Conservation (phyloP, 73 alveolate genomes). For the Tetrahymena thermophila region DNA sequence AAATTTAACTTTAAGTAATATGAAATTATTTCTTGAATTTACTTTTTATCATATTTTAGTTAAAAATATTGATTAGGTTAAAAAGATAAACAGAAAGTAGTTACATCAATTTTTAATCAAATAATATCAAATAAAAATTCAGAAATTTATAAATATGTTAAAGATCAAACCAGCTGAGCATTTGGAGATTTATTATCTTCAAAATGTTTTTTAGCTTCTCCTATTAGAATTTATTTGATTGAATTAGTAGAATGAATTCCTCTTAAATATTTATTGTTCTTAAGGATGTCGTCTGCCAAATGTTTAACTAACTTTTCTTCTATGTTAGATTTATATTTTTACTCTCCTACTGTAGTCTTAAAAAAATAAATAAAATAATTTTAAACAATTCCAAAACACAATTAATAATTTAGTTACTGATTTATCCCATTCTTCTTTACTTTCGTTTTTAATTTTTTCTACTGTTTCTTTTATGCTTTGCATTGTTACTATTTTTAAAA, state of each 20-base stretch:
- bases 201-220: neutral
- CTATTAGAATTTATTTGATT: neutral
- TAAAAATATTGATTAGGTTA: too few relatives aligned
- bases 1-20: too few relatives aligned
- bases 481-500: neutral
- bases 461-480: neutral
- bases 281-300: neutral
- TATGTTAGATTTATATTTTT: neutral
- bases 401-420: neutral
- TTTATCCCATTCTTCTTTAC: neutral
- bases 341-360: neutral
- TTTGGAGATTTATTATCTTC: neutral
- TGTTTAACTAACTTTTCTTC: neutral
- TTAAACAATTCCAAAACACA: neutral
- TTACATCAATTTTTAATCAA: too few relatives aligned
- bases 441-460: neutral
- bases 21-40: too few relatives aligned
- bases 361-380: neutral
- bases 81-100: too few relatives aligned
- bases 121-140: too few relatives aligned
- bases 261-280: neutral
- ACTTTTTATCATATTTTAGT: too few relatives aligned
- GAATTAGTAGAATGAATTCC: neutral
- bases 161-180: neutral
- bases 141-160: too few relatives aligned